Conservation (phyloP, 768 basidiomycete genomes). For the Gloeopeniophorella convolvens region DNA sequence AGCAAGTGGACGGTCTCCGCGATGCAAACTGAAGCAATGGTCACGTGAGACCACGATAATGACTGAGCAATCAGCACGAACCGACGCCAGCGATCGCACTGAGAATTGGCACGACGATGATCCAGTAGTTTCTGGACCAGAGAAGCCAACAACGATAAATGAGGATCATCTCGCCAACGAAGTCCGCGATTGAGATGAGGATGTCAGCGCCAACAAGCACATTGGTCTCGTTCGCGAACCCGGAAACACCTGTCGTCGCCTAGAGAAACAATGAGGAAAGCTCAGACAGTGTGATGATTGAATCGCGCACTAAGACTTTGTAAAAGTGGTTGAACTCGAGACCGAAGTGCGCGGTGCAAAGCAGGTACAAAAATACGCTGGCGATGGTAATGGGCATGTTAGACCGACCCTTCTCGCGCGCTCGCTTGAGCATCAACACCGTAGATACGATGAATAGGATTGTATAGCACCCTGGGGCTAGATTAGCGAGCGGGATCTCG, state of each 20-base stretch:
- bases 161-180: slow-evolving; percentile 32
- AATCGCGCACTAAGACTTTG: slow-evolving; percentile 28
- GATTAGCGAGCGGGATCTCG: background rate
- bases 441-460: slow-evolving; percentile 1
- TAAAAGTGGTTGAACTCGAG: slow-evolving; percentile 34
- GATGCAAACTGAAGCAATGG: background rate
- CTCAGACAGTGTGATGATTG: background rate
- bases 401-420: background rate
- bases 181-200: slow-evolving; percentile 32
- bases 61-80: slow-evolving; percentile 20
- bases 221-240: slow-evolving; percentile 28
- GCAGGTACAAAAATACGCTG: background rate
- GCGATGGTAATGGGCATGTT: background rate
- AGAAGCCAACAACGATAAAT: slow-evolving; percentile 39
- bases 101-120: slow-evolving; percentile 32
- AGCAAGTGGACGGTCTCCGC: background rate
- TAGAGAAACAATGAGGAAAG: slow-evolving; percentile 14
- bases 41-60: background rate
- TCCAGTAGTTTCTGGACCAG: slow-evolving; percentile 31
- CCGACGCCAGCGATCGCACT: slow-evolving; percentile 31
- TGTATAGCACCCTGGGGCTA: slow-evolving; percentile 1
- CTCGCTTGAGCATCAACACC: background rate
- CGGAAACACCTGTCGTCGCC: slow-evolving; percentile 25
- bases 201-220: slow-evolving; percentile 30
- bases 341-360: slow-evolving; percentile 5